phyloP scores from a whole-genome alignment of 1,284 basidiomycete genomes.

The Sporisorium scitamineum region DNA sequence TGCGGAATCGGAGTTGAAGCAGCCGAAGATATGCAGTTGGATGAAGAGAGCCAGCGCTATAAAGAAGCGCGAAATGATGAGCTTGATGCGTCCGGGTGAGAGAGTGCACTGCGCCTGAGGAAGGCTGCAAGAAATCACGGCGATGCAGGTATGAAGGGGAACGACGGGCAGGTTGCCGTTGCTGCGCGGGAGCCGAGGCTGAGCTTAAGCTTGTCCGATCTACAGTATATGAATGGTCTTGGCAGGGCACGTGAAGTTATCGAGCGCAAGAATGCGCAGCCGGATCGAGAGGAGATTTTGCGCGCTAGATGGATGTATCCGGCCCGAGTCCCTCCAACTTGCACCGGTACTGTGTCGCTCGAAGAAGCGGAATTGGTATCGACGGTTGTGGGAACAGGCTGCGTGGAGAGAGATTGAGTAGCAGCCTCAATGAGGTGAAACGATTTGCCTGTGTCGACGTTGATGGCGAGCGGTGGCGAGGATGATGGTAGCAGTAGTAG shows the following conservation, averaged over 20 bases:
- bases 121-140: background rate
- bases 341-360: background rate
- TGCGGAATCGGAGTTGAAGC: background rate
- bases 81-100: constrained; percentile 2
- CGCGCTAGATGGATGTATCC: background rate
- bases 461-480: background rate
- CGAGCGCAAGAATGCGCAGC: background rate
- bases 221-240: background rate
- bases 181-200: constrained; percentile 3
- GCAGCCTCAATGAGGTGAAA: background rate
- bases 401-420: background rate
- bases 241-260: background rate
- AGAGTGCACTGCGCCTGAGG: no score
- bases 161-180: constrained; percentile 1
- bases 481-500: background rate
- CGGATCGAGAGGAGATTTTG: background rate
- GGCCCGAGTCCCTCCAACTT: background rate
- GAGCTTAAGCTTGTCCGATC: constrained; percentile 4
- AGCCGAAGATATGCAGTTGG: background rate
- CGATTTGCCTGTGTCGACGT: background rate
- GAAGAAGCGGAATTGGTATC: background rate
- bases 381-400: no score
- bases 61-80: background rate
- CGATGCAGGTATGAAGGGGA: background rate
- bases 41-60: background rate